Base-by-base conservation (phyloP, 495 filamentous ascomycete species). In the Melanomma pulvis-pyrius region DNA sequence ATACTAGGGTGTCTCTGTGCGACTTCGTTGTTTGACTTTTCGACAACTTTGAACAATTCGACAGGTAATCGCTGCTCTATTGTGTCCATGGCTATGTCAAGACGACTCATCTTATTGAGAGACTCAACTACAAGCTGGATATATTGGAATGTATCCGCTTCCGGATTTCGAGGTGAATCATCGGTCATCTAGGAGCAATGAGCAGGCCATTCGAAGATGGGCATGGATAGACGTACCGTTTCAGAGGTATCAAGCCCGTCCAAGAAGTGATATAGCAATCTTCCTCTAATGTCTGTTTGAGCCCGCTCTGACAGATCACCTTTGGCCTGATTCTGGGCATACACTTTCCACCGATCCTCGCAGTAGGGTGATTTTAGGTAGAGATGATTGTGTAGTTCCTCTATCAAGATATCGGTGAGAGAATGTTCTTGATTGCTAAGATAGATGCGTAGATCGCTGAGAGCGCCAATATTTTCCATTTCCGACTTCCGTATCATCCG, bases 361-460 rank as follows among this genome's bases (percentile, higher is more conserved):
- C 92, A 97, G 71, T 98, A 98, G 0, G 92, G 93, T 12, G 92
- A 96, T 70, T 97, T 98, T 13, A 99, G 83, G 71, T 98, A 99
- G 2, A 99, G 82, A 78, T 99, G 94, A 72, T 93, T 96, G 73
- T 98, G 96, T 47, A 99, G 80, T 75, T 99, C 94, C 76, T 99
- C 94, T 50, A 97, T 87, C 71, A 99, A 72, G 46, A 97, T 97
- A 75, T 99, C 94, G 63, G 92, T 93, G 60, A 99, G 79, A 4
- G 90, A 90, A 75, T 81, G 63, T 19, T 98, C 93, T 76, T 99
- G 94, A 74, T 96, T 97, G 52, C 86, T 87, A 65, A 99, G 87
- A 71, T 97, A 97, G 62, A 88, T 87, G 36, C 90, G 85, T 59
- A 97, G 79, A 68, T 98, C 94, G 36, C 86, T 86, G 65, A 99